Conservation (phyloP, 768 basidiomycete genomes). For the Kwoniella sp. region DNA sequence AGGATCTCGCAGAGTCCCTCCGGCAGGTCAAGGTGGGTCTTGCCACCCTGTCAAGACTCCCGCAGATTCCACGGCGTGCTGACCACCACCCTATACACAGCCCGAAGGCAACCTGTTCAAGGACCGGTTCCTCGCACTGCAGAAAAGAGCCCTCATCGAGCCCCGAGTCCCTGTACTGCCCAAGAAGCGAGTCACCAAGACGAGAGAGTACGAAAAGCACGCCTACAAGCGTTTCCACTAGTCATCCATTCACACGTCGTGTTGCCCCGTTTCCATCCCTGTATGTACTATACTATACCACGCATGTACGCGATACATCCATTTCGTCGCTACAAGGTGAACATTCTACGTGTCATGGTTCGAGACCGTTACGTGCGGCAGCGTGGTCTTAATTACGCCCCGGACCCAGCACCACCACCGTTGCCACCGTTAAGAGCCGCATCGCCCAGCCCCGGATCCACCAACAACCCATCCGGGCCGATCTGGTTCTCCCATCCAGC, state of each 20-base stretch:
- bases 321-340: no score
- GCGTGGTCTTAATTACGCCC: not conserved
- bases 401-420: no score
- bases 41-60: no score
- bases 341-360: no score
- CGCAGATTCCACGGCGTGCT: no score
- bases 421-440: no score
- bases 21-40: conserved; percentile 70
- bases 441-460: no score
- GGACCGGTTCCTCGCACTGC: conserved; percentile 80
- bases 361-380: no score
- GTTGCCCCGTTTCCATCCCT: no score
- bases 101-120: conserved; percentile 90
- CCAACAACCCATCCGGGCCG: not conserved
- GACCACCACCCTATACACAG: conserved; percentile 51
- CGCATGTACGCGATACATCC: no score
- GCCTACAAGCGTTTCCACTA: conserved; percentile 51
- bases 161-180: conserved; percentile 68
- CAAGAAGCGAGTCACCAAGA: conserved; percentile 25
- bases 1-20: conserved; percentile 79
- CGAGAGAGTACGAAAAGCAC: conserved; percentile 51
- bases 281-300: no score
- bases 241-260: no score
- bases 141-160: conserved; percentile 80
- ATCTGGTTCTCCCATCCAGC: conserved; percentile 15